phyloP scores from a whole-genome alignment of 495 filamentous ascomycete genomes.

The Daldinia vernicosa region DNA sequence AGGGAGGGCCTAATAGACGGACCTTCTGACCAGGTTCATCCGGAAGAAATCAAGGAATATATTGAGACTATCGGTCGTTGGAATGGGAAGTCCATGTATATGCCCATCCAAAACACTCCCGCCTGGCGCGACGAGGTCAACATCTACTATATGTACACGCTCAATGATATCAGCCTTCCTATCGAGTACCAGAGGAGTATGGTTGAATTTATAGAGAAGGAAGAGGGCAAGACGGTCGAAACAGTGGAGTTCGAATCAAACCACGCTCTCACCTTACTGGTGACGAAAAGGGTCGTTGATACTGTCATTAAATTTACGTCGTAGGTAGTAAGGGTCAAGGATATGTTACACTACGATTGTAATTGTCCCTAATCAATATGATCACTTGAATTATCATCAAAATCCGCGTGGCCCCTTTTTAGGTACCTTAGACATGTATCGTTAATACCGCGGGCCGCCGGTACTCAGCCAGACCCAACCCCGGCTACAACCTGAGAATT shows the following conservation, averaged over 20 bases:
- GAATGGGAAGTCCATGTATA: background rate
- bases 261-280: background rate
- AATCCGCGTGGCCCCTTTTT: background rate
- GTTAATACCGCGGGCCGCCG: background rate
- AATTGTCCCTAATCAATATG: background rate
- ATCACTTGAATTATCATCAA: background rate
- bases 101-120: background rate
- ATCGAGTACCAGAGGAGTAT: background rate
- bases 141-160: background rate
- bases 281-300: background rate
- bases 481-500: background rate
- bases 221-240: background rate
- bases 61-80: background rate
- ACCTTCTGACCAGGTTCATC: background rate
- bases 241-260: background rate
- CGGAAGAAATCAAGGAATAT: background rate
- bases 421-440: background rate
- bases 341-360: background rate
- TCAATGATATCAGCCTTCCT: background rate
- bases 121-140: background rate
- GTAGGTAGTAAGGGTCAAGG: too few relatives aligned
- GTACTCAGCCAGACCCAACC: background rate
- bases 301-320: too few relatives aligned
- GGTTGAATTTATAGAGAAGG: background rate
- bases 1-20: too few relatives aligned